These are phyloP conservation scores for Pulicaria dysenterica DNA, from an alignment of 129 eudicot species.

Conservation along the genomic window DNA sequence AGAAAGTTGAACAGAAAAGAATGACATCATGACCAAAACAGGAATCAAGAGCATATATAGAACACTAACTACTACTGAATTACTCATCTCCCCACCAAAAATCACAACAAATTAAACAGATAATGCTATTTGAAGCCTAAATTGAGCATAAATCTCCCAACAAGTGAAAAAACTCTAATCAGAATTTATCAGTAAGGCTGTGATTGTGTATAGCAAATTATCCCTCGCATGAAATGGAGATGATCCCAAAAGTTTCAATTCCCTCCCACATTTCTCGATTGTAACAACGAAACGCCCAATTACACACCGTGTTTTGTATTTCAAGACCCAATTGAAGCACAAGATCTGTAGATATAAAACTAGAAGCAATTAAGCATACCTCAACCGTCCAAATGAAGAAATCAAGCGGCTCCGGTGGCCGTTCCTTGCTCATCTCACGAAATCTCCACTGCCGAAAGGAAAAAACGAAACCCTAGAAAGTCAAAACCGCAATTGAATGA, in stretches of 20 bases:
- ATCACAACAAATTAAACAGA: neutral
- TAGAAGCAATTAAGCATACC: conserved; percentile 37
- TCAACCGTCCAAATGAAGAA: conserved; percentile 96
- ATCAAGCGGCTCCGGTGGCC: conserved; percentile 95
- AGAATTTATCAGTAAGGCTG: neutral
- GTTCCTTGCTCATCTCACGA: conserved; percentile 77
- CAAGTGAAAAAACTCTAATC: neutral
- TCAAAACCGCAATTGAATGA: conserved; percentile 14
- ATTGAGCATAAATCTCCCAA: conserved; percentile 1
- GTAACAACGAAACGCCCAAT: conserved; percentile 19
- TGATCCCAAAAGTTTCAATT: conserved; percentile 19
- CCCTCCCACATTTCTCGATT: conserved; percentile 11
- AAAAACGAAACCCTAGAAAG: conserved; percentile 31
- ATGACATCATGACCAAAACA: neutral
- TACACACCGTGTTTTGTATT: neutral
- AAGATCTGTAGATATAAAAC: conserved; percentile 1
- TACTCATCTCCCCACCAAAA: neutral
- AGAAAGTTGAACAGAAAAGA: neutral
- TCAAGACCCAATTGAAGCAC: conserved; percentile 20
- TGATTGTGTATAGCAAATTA: neutral
- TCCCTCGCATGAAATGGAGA: neutral
- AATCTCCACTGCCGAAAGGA: conserved; percentile 31
- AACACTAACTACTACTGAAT: neutral
- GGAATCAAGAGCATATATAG: neutral
- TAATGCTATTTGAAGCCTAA: neutral